Percentiles rank a stretch among this genome's conserved stretches.
These are phyloP conservation scores for Diaporthe amygdali DNA, from an alignment of 2,329 filamentous ascomycete genomes.

Conservation along the genomic window DNA sequence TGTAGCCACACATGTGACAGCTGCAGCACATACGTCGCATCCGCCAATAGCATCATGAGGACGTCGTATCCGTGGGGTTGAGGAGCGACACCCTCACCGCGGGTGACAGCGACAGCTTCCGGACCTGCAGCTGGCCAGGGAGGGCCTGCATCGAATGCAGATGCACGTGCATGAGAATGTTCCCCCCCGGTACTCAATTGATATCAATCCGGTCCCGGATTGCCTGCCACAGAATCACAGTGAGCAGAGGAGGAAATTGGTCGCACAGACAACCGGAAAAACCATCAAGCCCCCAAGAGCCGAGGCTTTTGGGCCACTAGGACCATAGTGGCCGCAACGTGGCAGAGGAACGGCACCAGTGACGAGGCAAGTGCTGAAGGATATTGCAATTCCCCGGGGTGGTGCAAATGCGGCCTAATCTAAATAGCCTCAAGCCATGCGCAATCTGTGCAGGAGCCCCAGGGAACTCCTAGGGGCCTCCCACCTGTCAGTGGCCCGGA, in stretches of 20 bases:
- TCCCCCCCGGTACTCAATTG: not conserved
- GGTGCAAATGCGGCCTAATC: constrained; percentile 2
- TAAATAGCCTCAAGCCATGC: not conserved
- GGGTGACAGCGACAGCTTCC: constrained; percentile 7
- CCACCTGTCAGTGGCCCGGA: constrained; percentile 2
- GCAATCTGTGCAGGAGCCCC: not conserved
- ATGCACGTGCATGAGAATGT: not conserved
- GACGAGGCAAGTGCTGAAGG: not conserved
- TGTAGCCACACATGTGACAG: constrained; percentile 3
- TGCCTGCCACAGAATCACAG: not conserved
- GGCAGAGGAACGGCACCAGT: not conserved
- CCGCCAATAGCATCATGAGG: not conserved
- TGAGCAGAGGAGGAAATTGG: not conserved
- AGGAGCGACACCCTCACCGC: not conserved
- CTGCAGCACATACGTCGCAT: constrained; percentile 9
- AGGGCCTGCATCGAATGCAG: not conserved
- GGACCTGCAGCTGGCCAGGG: constrained; percentile 11
- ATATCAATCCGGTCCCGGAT: not conserved
- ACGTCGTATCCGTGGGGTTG: not conserved
- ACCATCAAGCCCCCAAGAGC: not conserved
- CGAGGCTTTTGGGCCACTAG: not conserved
- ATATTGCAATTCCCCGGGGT: not conserved
- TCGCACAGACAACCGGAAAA: not conserved
- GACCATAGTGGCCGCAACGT: not conserved
- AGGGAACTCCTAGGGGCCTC: not conserved